Evolutionary conservation across 2,329 filamentous ascomycete species (phyloP).

Genomic region (Pyrenophora graminea): DNA sequence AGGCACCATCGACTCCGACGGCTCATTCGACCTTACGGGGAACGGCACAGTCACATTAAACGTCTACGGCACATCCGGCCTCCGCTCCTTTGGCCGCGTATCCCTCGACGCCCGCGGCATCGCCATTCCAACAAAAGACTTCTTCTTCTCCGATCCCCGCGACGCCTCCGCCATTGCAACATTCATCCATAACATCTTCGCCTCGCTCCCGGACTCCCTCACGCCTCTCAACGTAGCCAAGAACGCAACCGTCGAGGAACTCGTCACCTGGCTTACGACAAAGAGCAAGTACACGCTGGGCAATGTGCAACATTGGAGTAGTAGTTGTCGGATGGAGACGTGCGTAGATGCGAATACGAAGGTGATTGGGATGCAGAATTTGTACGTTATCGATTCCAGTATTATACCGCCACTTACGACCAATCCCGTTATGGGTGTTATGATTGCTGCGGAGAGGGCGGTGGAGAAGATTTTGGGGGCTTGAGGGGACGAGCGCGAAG

Average conservation of each 20-base stretch:
- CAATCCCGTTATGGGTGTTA: conserved; percentile 60
- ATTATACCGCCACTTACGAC: conserved; percentile 58
- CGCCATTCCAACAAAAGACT: conserved; percentile 40
- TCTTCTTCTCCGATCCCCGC: conserved; percentile 52
- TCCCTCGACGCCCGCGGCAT: conserved; percentile 52
- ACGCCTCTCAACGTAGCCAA: conserved; percentile 56
- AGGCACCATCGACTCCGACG: conserved; percentile 58
- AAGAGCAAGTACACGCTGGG: conserved; percentile 54
- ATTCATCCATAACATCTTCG: conserved; percentile 58
- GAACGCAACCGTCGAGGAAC: conserved; percentile 54
- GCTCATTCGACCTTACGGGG: conserved; percentile 47
- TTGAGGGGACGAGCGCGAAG: too few relatives aligned
- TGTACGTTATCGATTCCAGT: conserved; percentile 58
- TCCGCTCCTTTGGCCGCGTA: conserved; percentile 56
- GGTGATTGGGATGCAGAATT: conserved; percentile 56
- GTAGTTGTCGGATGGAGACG: conserved; percentile 55
- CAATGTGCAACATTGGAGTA: conserved; percentile 59
- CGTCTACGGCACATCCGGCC: conserved; percentile 61
- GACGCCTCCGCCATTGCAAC: conserved; percentile 56
- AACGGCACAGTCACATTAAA: conserved; percentile 60
- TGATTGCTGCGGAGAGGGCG: conserved; percentile 59
- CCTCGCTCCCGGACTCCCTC: conserved; percentile 50
- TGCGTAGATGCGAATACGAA: conserved; percentile 56
- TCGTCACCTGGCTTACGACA: conserved; percentile 57
- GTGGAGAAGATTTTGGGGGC: conserved; percentile 53